Base-by-base conservation (phyloP, 169 alveolate species). In the Plasmodium ovale region DNA sequence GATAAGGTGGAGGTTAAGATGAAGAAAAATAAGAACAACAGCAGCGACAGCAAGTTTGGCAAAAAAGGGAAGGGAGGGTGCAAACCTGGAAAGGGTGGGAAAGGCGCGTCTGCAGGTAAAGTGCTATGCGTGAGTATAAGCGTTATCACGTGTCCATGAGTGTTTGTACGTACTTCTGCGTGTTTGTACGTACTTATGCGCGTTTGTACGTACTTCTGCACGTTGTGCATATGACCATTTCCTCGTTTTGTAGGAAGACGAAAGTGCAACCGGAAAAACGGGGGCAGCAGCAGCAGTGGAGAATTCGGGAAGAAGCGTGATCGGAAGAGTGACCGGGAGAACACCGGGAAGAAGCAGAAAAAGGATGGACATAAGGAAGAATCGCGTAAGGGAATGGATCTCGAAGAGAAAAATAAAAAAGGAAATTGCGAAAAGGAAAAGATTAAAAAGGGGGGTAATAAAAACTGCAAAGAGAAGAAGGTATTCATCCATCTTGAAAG, bases 1-100 rank as follows among this genome's bases (percentile, higher is more conserved):
- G 88, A 77, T 29, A 59, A 77, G 23, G 56, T 42, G 69, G 68
- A 64, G 47, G 23, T 29, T 35, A 25, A 77, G 37, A 77, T 60
- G 73, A 77, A 77, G 56, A 77, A 77, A 77, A 77, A 77, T 19
- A 77, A 77, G 21, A 77, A 77, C 49, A 68, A 77, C 23, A 65
- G 21, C 21, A 60, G 65, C 37, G 73, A 77, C 23, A 60, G n/a
- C 14, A 77, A 60, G 35, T 14, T 19, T 5, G 54, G 49, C 21
- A 77, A 62, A 67, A 77, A 37, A 23, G 62, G 62, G 44, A 77
- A 62, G 10, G 77, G 60, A 14, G 47, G 44, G 42, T 77, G 16
- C 10, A 56, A 12, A 29, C 14, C 25, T 27, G 23, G 5, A 25
- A 62, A 31, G 54, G 35, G 37, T 21, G 42, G 21, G 35, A 74